phyloP scores from a whole-genome alignment of 2,329 filamentous ascomycete species.

The Whalleya microplaca region DNA sequence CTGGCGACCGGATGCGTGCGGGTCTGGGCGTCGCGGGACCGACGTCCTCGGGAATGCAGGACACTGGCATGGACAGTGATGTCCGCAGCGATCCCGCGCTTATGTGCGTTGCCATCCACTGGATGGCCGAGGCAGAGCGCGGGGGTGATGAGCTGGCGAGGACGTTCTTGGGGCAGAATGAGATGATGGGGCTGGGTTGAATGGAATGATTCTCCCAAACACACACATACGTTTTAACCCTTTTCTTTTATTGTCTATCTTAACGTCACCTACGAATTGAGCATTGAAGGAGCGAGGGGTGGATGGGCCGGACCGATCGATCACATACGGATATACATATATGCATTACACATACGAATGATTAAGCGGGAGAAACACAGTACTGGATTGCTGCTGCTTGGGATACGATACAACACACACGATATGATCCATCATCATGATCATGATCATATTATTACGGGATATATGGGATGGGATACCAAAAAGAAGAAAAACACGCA shows the following conservation, averaged over 20 bases:
- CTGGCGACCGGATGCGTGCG: constrained; percentile 35
- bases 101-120: constrained; percentile 94
- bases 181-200: constrained; percentile 38
- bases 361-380: not conserved
- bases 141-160: constrained; percentile 87
- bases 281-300: constrained; percentile 9
- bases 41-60: constrained; percentile 33
- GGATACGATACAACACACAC: not conserved
- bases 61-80: constrained; percentile 46
- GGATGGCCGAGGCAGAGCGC: constrained; percentile 88
- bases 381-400: not conserved
- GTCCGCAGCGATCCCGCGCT: constrained; percentile 78
- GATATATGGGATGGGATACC: not conserved
- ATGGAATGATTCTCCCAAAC: constrained; percentile 6
- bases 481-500: not conserved
- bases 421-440: no score
- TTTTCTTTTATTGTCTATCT: not conserved
- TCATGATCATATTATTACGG: not conserved
- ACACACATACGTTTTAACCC: not conserved
- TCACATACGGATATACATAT: constrained; percentile 19
- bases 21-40: constrained; percentile 32
- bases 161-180: constrained; percentile 76
- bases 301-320: constrained; percentile 7
- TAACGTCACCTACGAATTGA: not conserved
- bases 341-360: constrained; percentile 9